phyloP scores from a whole-genome alignment of 78 protist genomes.

The Chrysochromulina parva region DNA sequence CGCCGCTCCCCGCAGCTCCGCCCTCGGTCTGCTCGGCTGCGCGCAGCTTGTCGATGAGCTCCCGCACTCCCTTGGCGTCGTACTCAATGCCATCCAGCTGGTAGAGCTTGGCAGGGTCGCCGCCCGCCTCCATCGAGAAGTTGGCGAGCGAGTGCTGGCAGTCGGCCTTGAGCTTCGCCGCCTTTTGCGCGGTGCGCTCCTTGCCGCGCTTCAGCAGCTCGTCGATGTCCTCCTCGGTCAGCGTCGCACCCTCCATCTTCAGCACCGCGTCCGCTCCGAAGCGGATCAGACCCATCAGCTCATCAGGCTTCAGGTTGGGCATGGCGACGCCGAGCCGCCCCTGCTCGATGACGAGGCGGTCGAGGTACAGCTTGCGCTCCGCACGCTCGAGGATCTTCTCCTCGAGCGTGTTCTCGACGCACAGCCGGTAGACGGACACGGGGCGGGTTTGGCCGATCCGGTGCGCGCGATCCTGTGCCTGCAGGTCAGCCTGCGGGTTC shows the following conservation, averaged over 20 bases:
- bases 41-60: not conserved
- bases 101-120: not conserved
- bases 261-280: constrained; percentile 15
- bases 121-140: not conserved
- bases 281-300: not conserved
- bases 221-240: constrained; percentile 72
- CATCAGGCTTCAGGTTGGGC: not conserved
- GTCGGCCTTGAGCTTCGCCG: not conserved
- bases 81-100: not conserved
- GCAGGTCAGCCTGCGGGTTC: constrained; percentile 74
- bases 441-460: constrained; percentile 60
- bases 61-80: not conserved
- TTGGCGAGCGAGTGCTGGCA: not conserved
- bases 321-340: constrained; percentile 74
- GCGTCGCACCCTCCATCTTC: not conserved
- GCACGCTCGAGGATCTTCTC: constrained; percentile 95
- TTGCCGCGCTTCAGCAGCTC: constrained; percentile 65
- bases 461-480: constrained; percentile 50
- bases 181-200: not conserved
- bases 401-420: constrained; percentile 88
- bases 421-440: constrained; percentile 81
- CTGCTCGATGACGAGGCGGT: constrained; percentile 94
- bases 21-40: too few species aligned
- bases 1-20: too few species aligned
- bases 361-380: constrained; percentile 90